These are phyloP conservation scores for Suhomyces chickasaworum DNA, from an alignment of 1,139 yeast genomes.

Conservation along the genomic window DNA sequence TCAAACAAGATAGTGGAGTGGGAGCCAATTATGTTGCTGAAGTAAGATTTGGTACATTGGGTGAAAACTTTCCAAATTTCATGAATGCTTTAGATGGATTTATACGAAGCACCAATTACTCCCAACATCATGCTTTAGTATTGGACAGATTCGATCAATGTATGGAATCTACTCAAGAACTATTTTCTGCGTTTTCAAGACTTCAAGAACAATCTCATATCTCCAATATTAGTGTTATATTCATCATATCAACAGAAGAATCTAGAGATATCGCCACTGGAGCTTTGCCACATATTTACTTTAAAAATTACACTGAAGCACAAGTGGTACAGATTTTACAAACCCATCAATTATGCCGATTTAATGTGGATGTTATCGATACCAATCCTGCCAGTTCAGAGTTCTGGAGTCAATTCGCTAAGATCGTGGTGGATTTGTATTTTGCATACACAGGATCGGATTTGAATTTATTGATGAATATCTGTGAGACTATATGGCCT, in stretches of 20 bases:
- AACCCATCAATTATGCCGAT: conserved; percentile 27
- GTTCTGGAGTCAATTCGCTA: conserved; percentile 53
- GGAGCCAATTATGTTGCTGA: conserved; percentile 8
- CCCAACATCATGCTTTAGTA: conserved; percentile 52
- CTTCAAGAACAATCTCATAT: conserved; percentile 45
- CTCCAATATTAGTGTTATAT: conserved; percentile 34
- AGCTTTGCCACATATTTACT: conserved; percentile 53
- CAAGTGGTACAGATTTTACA: conserved; percentile 44
- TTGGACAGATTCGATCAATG: conserved; percentile 62
- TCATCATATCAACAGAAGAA: conserved; percentile 42
- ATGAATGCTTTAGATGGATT: conserved; percentile 43
- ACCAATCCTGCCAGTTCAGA: conserved; percentile 21
- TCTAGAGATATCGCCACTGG: conserved; percentile 50
- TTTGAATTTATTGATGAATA: conserved; percentile 43
- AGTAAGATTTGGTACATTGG: conserved; percentile 16
- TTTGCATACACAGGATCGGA: conserved; percentile 58
- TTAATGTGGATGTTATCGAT: conserved; percentile 21
- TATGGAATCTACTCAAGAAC: conserved; percentile 48
- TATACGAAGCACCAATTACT: conserved; percentile 31
- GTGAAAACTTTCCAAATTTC: conserved; percentile 54
- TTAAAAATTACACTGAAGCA: conserved; percentile 46
- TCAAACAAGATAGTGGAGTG: conserved; percentile 33
- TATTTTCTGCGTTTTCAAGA: conserved; percentile 50
- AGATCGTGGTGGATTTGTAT: conserved; percentile 54
- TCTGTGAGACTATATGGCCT: conserved; percentile 53